Percentiles rank a stretch among this genome's conserved stretches.
These are phyloP conservation scores for Metarhizium robertsii DNA, from an alignment of 2,329 filamentous ascomycete genomes.

Conservation along the genomic window DNA sequence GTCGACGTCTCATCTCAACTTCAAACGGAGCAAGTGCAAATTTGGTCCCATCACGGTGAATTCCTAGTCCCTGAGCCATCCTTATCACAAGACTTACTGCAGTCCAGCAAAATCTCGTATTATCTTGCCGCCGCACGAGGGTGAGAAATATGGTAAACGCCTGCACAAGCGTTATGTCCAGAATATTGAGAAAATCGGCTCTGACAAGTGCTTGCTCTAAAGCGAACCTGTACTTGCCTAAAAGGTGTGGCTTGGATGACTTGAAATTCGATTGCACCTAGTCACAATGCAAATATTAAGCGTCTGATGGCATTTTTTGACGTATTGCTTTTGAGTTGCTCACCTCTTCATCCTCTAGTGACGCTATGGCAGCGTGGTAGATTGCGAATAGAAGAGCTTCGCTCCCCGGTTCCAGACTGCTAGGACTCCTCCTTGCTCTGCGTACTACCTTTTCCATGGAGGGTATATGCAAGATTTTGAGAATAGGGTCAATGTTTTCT, in stretches of 20 bases:
- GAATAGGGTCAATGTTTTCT: slow-evolving; percentile 19
- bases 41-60: slow-evolving; percentile 47
- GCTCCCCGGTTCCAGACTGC: slow-evolving; percentile 27
- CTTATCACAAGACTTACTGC: slow-evolving; percentile 52
- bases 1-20: slow-evolving; percentile 50
- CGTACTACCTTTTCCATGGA: slow-evolving; percentile 19
- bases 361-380: slow-evolving; percentile 45
- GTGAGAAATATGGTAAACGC: slow-evolving; percentile 51
- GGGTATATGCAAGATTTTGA: slow-evolving; percentile 36
- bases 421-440: background rate
- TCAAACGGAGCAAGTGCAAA: slow-evolving; percentile 48
- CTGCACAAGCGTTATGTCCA: slow-evolving; percentile 51
- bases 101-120: slow-evolving; percentile 50
- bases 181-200: slow-evolving; percentile 50
- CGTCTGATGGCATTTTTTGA: background rate
- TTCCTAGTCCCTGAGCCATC: slow-evolving; percentile 43
- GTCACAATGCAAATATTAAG: background rate
- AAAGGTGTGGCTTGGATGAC: slow-evolving; percentile 33
- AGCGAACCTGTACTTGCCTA: slow-evolving; percentile 41
- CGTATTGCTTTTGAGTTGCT: slow-evolving; percentile 7
- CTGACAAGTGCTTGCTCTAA: slow-evolving; percentile 52
- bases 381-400: slow-evolving; percentile 48
- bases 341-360: slow-evolving; percentile 49
- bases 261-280: slow-evolving; percentile 42
- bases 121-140: slow-evolving; percentile 40